Conservation (phyloP, 257 asterid genomes). For the Lithospermum erythrorhizon region DNA sequence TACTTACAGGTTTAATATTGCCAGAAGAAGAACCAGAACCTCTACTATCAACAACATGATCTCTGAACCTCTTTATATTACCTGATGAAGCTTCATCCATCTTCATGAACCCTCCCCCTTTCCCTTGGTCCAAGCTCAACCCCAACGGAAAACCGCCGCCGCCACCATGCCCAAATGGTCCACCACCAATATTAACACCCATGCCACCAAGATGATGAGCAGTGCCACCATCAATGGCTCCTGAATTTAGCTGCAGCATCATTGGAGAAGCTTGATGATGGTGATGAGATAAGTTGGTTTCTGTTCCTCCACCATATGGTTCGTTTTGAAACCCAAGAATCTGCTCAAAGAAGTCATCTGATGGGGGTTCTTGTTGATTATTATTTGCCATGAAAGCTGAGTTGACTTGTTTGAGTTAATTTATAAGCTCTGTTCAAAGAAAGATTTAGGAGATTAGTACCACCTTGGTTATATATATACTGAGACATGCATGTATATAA, state of each 20-base stretch:
- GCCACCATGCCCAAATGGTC: constrained; percentile 19
- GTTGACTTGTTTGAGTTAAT: constrained; percentile 3
- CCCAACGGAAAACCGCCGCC: constrained; percentile 76
- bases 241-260: constrained; percentile 36
- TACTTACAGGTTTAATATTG: constrained; percentile 35
- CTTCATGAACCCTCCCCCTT: constrained; percentile 40
- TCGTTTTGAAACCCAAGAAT: constrained; percentile 58
- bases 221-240: constrained; percentile 54
- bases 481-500: too few species aligned
- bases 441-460: constrained; percentile 9
- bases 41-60: constrained; percentile 48
- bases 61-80: constrained; percentile 56
- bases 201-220: constrained; percentile 40
- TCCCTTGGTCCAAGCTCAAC: constrained; percentile 84
- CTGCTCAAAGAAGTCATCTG: constrained; percentile 92
- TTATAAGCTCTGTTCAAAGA: background rate
- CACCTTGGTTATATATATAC: too few species aligned
- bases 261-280: constrained; percentile 15
- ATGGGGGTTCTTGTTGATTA: constrained; percentile 54
- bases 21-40: constrained; percentile 41
- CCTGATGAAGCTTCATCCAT: constrained; percentile 49
- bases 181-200: constrained; percentile 38
- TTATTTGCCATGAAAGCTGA: constrained; percentile 59
- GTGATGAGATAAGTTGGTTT: constrained; percentile 24
- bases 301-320: constrained; percentile 17